A percentile compares a stretch with the other conserved stretches of the same genome.
Conservation (phyloP, 2,329 filamentous ascomycete genomes). For the Triangularia setosa region DNA sequence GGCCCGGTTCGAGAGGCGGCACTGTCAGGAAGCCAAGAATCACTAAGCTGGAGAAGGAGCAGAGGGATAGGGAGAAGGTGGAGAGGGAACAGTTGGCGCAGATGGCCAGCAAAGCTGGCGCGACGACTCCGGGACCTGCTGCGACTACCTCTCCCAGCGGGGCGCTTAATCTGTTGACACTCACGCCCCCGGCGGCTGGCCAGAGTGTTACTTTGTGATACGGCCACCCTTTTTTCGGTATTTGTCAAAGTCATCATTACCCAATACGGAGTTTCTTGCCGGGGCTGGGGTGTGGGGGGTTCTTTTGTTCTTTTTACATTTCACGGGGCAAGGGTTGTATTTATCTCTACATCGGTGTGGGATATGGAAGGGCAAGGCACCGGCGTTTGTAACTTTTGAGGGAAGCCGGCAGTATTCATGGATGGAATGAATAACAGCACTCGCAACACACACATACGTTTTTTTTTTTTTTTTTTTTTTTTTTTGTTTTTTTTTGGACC, state of each 20-base stretch:
- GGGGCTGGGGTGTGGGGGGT: not conserved
- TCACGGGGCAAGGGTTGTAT: not conserved
- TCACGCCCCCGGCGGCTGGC: not conserved
- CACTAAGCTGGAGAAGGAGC: slow-evolving; percentile 79
- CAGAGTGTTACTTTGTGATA: not conserved
- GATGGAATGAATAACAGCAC: not conserved
- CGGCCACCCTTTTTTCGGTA: not conserved
- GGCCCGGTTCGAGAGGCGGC: slow-evolving; percentile 71
- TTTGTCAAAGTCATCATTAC: not conserved
- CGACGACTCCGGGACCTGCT: not conserved
- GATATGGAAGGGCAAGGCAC: slow-evolving; percentile 1
- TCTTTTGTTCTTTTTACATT: not conserved
- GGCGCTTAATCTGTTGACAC: not conserved
- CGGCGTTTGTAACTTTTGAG: not conserved
- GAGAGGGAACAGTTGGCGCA: slow-evolving; percentile 58
- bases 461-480: not conserved
- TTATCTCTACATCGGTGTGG: not conserved
- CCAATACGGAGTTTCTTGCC: not conserved
- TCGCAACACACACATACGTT: not conserved
- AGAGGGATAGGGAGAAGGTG: slow-evolving; percentile 76
- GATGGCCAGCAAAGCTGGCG: slow-evolving; percentile 32
- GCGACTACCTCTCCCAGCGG: not conserved
- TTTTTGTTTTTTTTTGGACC: not conserved
- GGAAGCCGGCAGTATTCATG: not conserved
- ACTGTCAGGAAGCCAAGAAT: slow-evolving; percentile 76